phyloP scores from a whole-genome alignment of 2,329 filamentous ascomycete genomes.

The Aspergillus pseudonomiae region DNA sequence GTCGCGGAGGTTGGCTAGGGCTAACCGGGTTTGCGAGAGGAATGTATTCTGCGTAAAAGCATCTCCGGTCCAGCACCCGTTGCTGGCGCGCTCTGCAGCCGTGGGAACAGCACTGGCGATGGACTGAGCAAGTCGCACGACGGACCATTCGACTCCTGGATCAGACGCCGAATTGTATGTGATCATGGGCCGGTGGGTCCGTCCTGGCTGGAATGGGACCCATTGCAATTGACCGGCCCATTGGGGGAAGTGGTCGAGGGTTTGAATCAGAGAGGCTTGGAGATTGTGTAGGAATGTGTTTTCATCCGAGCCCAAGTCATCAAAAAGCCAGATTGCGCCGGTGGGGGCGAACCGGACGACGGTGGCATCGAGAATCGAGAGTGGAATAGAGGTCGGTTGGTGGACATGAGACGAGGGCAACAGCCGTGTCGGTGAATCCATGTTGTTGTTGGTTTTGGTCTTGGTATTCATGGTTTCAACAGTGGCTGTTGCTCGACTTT shows the following conservation, averaged over 20 bases:
- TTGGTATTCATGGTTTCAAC: not conserved
- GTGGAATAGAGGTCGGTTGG: not conserved
- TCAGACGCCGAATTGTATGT: not conserved
- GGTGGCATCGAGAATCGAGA: not conserved
- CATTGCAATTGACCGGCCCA: not conserved
- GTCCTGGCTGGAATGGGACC: not conserved
- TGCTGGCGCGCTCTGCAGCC: not conserved
- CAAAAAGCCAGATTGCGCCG: not conserved
- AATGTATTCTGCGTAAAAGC: not conserved
- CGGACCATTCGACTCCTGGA: not conserved
- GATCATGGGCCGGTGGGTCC: not conserved
- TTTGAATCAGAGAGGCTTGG: not conserved
- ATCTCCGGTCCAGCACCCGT: not conserved
- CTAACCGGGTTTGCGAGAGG: not conserved
- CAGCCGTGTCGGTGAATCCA: not conserved
- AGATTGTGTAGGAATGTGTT: not conserved
- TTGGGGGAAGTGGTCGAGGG: not conserved
- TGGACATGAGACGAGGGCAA: not conserved
- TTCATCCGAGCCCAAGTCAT: not conserved
- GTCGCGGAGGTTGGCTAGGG: not conserved
- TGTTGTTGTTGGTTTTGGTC: fast-evolving
- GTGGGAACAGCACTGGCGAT: not conserved
- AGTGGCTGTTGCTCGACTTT: not conserved
- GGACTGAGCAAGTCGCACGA: not conserved
- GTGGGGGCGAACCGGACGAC: not conserved